These are phyloP conservation scores for Tetrastigma voinierianum DNA, from an alignment of 164 flowering plant genomes.

Conservation along the genomic window DNA sequence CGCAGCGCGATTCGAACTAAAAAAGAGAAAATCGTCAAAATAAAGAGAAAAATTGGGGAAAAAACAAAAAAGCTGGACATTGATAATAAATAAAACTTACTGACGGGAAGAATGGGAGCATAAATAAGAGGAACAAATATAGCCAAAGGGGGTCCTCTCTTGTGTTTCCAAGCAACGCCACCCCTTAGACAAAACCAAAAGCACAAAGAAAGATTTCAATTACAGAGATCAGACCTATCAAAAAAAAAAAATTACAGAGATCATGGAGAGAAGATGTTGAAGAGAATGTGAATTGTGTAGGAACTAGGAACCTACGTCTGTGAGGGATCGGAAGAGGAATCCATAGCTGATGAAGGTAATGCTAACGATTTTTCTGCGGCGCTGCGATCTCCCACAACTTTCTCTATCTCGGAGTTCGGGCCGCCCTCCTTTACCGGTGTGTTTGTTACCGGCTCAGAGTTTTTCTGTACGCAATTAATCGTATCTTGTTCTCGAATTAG, in stretches of 20 bases:
- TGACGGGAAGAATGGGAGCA: constrained; percentile 94
- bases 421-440: no score
- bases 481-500: no score
- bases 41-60: neutral
- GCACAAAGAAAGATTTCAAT: neutral
- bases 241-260: neutral
- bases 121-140: constrained; percentile 83
- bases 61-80: neutral
- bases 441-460: no score
- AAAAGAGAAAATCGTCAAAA: constrained; percentile 8
- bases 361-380: no score
- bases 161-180: constrained; percentile 31
- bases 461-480: no score
- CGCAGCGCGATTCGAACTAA: constrained; percentile 79
- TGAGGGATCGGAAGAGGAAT: neutral
- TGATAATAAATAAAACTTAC: constrained; percentile 35
- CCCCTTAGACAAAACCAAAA: constrained; percentile 32
- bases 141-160: constrained; percentile 51
- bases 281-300: no score
- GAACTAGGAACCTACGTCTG: no score
- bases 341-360: neutral
- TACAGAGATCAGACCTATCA: neutral
- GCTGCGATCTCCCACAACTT: no score
- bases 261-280: neutral
- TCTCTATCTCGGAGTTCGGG: no score